A percentile compares a stretch with the other conserved stretches of the same genome.
Conservation (phyloP, 768 basidiomycete genomes). For the Candolleomyces eurysporus region DNA sequence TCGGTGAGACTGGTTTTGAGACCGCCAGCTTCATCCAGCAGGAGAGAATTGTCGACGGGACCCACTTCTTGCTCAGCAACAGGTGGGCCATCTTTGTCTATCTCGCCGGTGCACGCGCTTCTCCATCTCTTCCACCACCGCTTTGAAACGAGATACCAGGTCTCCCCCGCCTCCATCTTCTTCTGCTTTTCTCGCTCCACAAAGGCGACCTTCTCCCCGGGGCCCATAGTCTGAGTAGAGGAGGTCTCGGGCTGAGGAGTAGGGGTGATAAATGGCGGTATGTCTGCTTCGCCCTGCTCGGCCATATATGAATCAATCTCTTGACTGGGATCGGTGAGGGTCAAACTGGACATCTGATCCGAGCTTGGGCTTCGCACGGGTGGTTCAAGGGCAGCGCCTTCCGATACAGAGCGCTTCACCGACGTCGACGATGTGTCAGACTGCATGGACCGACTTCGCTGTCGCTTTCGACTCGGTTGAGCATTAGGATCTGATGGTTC, state of each 20-base stretch:
- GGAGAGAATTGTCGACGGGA: constrained; percentile 70
- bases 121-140: constrained; percentile 77
- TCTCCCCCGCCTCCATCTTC: constrained; percentile 62
- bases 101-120: constrained; percentile 65
- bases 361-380: constrained; percentile 33
- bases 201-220: constrained; percentile 46
- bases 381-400: constrained; percentile 50
- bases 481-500: constrained; percentile 36
- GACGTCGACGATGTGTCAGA: constrained; percentile 71
- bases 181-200: constrained; percentile 46
- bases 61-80: constrained; percentile 63
- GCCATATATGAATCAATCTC: constrained; percentile 74
- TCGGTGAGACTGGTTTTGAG: constrained; percentile 50
- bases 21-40: constrained; percentile 56
- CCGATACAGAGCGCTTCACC: constrained; percentile 76
- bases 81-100: constrained; percentile 60
- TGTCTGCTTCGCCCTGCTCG: constrained; percentile 47
- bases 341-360: constrained; percentile 43
- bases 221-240: constrained; percentile 25
- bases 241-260: constrained; percentile 21
- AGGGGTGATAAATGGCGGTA: constrained; percentile 26
- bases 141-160: constrained; percentile 74
- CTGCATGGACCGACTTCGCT: constrained; percentile 74
- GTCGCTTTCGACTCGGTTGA: constrained; percentile 59
- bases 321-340: constrained; percentile 39